These are phyloP conservation scores for Trypanosoma brucei DNA, from an alignment of 208 protist genomes.

Conservation along the genomic window DNA sequence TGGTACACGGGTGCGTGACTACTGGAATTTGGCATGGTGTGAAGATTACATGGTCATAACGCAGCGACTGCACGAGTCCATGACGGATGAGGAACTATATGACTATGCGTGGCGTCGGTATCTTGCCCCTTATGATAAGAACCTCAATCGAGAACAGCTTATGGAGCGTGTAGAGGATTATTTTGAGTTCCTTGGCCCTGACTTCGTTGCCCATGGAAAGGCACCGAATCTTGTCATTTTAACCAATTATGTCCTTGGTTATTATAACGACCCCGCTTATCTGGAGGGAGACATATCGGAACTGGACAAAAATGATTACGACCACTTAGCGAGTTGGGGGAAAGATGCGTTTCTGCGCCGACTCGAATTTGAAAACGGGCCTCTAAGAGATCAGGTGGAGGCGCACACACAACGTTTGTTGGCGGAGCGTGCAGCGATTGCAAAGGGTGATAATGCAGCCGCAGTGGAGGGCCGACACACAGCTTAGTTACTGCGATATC, in stretches of 20 bases:
- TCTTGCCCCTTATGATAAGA: conserved; percentile 86
- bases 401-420: conserved; percentile 85
- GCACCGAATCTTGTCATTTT: conserved; percentile 88
- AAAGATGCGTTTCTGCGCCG: conserved; percentile 90
- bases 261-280: conserved; percentile 92
- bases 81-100: conserved; percentile 87
- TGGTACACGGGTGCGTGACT: conserved; percentile 83
- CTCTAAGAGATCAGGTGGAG: conserved; percentile 89
- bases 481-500: not conserved
- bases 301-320: conserved; percentile 89
- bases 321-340: conserved; percentile 78
- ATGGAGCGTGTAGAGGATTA: conserved; percentile 84
- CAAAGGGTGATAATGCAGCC: conserved; percentile 7
- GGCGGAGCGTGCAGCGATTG: conserved; percentile 55
- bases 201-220: conserved; percentile 83
- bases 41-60: conserved; percentile 92
- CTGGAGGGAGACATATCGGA: conserved; percentile 82
- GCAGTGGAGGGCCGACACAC: conserved; percentile 17
- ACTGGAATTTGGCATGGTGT: conserved; percentile 87
- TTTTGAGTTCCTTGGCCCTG: conserved; percentile 77
- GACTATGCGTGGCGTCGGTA: conserved; percentile 90
- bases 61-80: conserved; percentile 78
- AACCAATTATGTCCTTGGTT: conserved; percentile 85
- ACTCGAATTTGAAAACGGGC: conserved; percentile 92
- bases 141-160: conserved; percentile 78